phyloP scores from a whole-genome alignment of 2,329 filamentous ascomycete genomes.

The Aspergillus arachidicola region DNA sequence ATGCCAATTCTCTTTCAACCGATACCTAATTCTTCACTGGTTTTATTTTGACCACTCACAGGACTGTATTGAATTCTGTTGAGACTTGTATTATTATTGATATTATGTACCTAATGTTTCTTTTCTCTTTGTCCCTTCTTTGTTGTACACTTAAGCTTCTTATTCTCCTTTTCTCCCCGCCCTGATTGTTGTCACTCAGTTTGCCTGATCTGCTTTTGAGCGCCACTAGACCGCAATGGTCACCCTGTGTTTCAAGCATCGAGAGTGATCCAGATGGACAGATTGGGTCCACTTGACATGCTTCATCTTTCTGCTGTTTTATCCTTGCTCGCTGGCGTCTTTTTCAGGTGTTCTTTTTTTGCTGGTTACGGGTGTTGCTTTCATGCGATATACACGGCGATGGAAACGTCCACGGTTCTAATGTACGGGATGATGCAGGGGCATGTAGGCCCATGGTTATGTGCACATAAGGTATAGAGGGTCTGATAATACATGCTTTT shows the following conservation, averaged over 20 bases:
- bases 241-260: background rate
- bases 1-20: background rate
- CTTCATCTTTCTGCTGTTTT: background rate
- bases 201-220: slow-evolving; percentile 6
- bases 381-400: slow-evolving; percentile 16
- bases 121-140: slow-evolving; percentile 9
- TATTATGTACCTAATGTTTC: slow-evolving; percentile 19
- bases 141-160: slow-evolving; percentile 24
- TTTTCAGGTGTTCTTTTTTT: background rate
- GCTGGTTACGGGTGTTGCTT: slow-evolving; percentile 6
- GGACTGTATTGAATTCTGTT: slow-evolving; percentile 1
- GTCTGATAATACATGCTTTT: slow-evolving; percentile 9
- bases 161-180: background rate
- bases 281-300: background rate
- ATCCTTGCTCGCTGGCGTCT: background rate
- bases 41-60: background rate
- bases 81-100: slow-evolving; percentile 22
- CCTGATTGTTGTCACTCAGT: background rate
- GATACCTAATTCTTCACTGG: slow-evolving; percentile 7
- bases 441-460: slow-evolving; percentile 4
- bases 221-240: slow-evolving; percentile 4
- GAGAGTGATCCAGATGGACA: slow-evolving; percentile 1
- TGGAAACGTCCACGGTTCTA: slow-evolving; percentile 11
- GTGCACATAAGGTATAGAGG: slow-evolving; percentile 11
- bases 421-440: slow-evolving; percentile 16